These are phyloP conservation scores for Phoenix roebelenii DNA, from an alignment of 176 grass and related monocot genomes.

Conservation along the genomic window DNA sequence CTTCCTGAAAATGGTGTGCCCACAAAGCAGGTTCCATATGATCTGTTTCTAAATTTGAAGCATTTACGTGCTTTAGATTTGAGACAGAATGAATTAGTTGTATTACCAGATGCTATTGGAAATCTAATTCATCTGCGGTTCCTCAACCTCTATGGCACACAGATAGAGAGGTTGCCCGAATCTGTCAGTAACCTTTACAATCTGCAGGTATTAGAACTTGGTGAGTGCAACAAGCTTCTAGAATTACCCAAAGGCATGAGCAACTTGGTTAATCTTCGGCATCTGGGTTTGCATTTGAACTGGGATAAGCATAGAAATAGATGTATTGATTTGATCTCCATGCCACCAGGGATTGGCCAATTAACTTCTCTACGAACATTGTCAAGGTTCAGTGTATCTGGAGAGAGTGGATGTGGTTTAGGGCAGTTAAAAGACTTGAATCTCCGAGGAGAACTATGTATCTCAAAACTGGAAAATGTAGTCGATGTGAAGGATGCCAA, in stretches of 20 bases:
- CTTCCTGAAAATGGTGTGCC: slow-evolving; percentile 16
- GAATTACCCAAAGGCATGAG: slow-evolving; percentile 32
- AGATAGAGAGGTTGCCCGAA: slow-evolving; percentile 30
- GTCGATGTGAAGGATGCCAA: background rate
- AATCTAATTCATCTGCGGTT: slow-evolving; percentile 38
- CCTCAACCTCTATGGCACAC: slow-evolving; percentile 25
- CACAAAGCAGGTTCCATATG: slow-evolving; percentile 12
- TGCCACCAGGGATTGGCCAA: slow-evolving; percentile 21
- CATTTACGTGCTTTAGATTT: slow-evolving; percentile 33
- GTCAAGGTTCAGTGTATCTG: slow-evolving; percentile 28
- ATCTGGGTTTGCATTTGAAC: slow-evolving; percentile 43
- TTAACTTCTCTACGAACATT: slow-evolving; percentile 39
- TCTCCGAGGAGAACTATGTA: slow-evolving; percentile 53
- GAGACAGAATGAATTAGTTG: slow-evolving; percentile 22
- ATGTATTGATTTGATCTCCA: slow-evolving; percentile 12
- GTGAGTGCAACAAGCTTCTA: slow-evolving; percentile 24
- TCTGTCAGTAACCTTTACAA: slow-evolving; percentile 33
- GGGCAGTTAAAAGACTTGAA: slow-evolving; percentile 36
- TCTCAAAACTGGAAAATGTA: slow-evolving; percentile 38
- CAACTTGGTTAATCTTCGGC: slow-evolving; percentile 35
- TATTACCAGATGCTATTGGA: slow-evolving; percentile 32
- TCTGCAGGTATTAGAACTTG: slow-evolving; percentile 38
- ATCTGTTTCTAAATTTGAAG: slow-evolving; percentile 27
- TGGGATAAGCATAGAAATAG: slow-evolving; percentile 26
- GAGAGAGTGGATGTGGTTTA: slow-evolving; percentile 30